Evolutionary conservation across 2,329 filamentous ascomycete species (phyloP).

Genomic region (Trichoderma koningii): DNA sequence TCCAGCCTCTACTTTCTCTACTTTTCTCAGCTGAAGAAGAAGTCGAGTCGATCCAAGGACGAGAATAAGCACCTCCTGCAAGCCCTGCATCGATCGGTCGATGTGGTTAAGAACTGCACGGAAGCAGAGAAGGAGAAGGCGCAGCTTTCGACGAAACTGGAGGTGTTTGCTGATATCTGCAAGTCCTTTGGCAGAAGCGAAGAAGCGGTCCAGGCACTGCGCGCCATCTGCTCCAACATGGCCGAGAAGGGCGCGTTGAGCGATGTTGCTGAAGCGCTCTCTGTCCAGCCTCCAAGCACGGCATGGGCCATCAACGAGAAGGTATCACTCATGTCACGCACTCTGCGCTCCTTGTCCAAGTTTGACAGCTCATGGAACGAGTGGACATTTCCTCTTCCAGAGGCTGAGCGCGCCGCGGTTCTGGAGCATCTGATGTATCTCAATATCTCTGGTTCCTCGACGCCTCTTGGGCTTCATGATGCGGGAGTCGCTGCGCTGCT

Average conservation of each 20-base stretch:
- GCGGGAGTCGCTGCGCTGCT: constrained; percentile 51
- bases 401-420: constrained; percentile 56
- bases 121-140: constrained; percentile 60
- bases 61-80: constrained; percentile 50
- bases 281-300: constrained; percentile 50
- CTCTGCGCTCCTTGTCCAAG: constrained; percentile 61
- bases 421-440: constrained; percentile 63
- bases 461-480: constrained; percentile 47
- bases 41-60: constrained; percentile 42
- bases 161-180: constrained; percentile 65
- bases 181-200: constrained; percentile 54
- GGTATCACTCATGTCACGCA: constrained; percentile 57
- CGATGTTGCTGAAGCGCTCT: constrained; percentile 54
- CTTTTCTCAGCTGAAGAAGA: constrained; percentile 55
- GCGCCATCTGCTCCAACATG: constrained; percentile 62
- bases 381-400: constrained; percentile 56
- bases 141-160: constrained; percentile 64
- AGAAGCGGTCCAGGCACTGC: constrained; percentile 60
- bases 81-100: constrained; percentile 64
- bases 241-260: constrained; percentile 59
- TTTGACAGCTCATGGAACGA: constrained; percentile 59
- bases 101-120: constrained; percentile 59
- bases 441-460: constrained; percentile 45
- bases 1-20: constrained; percentile 72
- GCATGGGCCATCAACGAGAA: constrained; percentile 58